These are phyloP conservation scores for Leersia perrieri DNA, from an alignment of 176 grass and related monocot genomes.

Conservation along the genomic window DNA sequence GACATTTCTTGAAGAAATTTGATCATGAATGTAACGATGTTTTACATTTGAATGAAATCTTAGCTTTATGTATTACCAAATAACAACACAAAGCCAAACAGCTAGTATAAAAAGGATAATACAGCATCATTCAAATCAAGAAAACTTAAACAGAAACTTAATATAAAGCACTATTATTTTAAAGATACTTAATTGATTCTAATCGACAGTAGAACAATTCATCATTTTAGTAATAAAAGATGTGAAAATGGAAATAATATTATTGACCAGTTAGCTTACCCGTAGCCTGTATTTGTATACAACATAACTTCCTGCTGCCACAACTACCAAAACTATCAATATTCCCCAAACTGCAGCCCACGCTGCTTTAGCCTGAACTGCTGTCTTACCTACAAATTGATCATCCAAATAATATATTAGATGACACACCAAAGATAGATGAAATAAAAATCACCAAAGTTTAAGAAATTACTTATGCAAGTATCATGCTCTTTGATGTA, in stretches of 20 bases:
- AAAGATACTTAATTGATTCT: background rate
- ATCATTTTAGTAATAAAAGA: constrained; percentile 2
- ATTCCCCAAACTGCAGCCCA: constrained; percentile 75
- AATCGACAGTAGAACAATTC: background rate
- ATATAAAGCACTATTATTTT: background rate
- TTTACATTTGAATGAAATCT: background rate
- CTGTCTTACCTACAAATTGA: constrained; percentile 55
- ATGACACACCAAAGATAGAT: background rate
- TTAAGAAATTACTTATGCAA: constrained; percentile 56
- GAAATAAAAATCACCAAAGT: background rate
- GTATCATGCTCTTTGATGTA: constrained; percentile 69
- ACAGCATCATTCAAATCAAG: background rate
- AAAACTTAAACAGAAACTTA: background rate
- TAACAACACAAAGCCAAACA: background rate
- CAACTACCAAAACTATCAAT: constrained; percentile 41
- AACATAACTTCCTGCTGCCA: constrained; percentile 50
- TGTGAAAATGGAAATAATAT: constrained; percentile 5
- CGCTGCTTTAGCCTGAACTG: constrained; percentile 58
- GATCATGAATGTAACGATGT: background rate
- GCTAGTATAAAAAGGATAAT: background rate
- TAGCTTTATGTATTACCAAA: background rate
- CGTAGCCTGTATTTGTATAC: constrained; percentile 82
- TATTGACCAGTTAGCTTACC: constrained; percentile 42
- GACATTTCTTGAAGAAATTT: background rate
- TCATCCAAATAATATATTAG: constrained; percentile 21